These are phyloP conservation scores for Backusella westeae DNA, from an alignment of 192 early-diverging fungal genomes.

Conservation along the genomic window DNA sequence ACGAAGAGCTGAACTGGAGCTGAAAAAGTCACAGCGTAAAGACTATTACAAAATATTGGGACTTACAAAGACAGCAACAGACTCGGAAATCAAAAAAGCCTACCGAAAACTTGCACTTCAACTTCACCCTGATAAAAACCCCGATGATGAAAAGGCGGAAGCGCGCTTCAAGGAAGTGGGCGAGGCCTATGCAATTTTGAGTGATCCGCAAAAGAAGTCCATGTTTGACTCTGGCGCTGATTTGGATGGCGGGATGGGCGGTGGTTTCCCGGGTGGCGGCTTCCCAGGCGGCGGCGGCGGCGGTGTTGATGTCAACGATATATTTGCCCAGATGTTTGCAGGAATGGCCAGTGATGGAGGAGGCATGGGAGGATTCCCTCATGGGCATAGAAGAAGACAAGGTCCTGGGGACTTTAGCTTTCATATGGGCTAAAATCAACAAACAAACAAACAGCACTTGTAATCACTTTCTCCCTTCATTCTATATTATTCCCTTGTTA, in stretches of 20 bases:
- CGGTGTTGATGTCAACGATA: conserved; percentile 56
- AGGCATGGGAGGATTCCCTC: conserved; percentile 6
- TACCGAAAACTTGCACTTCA: conserved; percentile 81
- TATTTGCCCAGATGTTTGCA: conserved; percentile 55
- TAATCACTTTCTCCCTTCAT: not conserved
- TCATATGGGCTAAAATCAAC: conserved; percentile 41
- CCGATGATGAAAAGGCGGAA: conserved; percentile 65
- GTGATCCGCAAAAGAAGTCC: conserved; percentile 78
- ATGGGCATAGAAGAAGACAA: conserved; percentile 13
- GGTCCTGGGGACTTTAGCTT: conserved; percentile 34
- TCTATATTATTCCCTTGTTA: not conserved
- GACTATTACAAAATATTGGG: conserved; percentile 96
- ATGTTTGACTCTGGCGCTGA: conserved; percentile 80
- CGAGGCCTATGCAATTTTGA: conserved; percentile 78
- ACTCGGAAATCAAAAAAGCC: conserved; percentile 81
- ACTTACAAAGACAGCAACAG: conserved; percentile 67
- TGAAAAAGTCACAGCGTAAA: conserved; percentile 77
- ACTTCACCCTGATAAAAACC: conserved; percentile 93
- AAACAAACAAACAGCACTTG: not conserved
- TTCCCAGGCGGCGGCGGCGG: conserved; percentile 34
- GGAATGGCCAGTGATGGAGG: conserved; percentile 11
- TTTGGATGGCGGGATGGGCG: conserved; percentile 60
- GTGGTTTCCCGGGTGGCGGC: conserved; percentile 33
- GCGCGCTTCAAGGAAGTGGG: conserved; percentile 80
- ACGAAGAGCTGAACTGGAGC: conserved; percentile 58